Conservation (phyloP, 306 rosid species). For the Hippophae gyantsensis region DNA sequence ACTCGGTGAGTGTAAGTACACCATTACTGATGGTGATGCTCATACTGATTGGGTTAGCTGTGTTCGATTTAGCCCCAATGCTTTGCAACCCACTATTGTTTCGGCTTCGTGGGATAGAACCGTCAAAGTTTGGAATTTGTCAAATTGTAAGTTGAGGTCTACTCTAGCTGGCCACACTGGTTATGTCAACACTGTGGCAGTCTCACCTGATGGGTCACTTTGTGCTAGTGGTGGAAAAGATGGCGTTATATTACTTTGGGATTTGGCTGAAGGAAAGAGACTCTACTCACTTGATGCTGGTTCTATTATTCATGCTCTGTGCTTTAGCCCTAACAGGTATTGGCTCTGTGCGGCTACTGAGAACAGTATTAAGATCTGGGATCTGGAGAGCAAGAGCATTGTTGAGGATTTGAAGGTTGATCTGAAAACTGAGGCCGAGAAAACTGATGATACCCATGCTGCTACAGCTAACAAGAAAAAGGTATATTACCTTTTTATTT, state of each 20-base stretch:
- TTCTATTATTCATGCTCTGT: slow-evolving; percentile 64
- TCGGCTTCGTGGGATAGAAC: slow-evolving; percentile 70
- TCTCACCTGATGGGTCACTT: slow-evolving; percentile 80
- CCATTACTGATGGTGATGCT: slow-evolving; percentile 64
- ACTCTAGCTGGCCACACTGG: slow-evolving; percentile 74
- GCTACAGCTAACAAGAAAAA: slow-evolving; percentile 54
- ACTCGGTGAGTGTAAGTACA: slow-evolving; percentile 72
- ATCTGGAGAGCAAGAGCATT: slow-evolving; percentile 87
- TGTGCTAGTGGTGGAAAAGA: slow-evolving; percentile 96
- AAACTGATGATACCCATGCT: slow-evolving; percentile 43
- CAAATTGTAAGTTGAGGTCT: slow-evolving; percentile 68
- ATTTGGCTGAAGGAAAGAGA: slow-evolving; percentile 89
- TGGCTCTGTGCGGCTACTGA: slow-evolving; percentile 98
- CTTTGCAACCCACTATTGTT: slow-evolving; percentile 62
- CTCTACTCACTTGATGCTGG: slow-evolving; percentile 77
- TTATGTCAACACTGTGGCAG: slow-evolving; percentile 86
- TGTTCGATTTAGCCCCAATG: slow-evolving; percentile 73
- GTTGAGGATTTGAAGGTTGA: slow-evolving; percentile 93
- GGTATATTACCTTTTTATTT: slow-evolving; percentile 26
- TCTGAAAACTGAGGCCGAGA: slow-evolving; percentile 64
- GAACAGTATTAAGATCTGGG: slow-evolving; percentile 95
- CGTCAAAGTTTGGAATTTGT: slow-evolving; percentile 77
- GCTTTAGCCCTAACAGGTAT: slow-evolving; percentile 94
- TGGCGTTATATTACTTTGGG: slow-evolving; percentile 77
- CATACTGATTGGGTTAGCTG: slow-evolving; percentile 90